Conservation (phyloP, 352 stramenopile species). For the Phytophthora foliorum region DNA sequence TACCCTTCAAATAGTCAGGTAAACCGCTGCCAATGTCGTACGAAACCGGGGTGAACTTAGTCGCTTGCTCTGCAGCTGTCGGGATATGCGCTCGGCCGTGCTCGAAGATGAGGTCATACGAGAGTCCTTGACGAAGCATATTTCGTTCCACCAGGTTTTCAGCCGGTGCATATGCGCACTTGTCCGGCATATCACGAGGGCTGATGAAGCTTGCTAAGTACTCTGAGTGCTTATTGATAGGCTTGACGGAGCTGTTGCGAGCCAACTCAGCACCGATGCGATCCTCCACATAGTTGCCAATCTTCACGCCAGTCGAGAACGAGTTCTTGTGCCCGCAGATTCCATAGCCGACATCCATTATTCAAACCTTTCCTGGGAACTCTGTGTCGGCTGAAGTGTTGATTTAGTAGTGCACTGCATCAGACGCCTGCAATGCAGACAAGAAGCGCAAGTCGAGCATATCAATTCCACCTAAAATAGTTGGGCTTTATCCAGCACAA, state of each 20-base stretch:
- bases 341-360: constrained; percentile 68
- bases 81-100: constrained; percentile 62
- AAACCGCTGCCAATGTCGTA: constrained; percentile 58
- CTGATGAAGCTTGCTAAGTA: constrained; percentile 65
- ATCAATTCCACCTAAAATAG: constrained; percentile 26
- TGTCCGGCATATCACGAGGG: constrained; percentile 63
- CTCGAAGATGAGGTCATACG: constrained; percentile 82
- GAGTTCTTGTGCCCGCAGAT: constrained; percentile 89
- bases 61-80: constrained; percentile 49
- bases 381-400: neutral
- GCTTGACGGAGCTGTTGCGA: constrained; percentile 38
- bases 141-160: constrained; percentile 63
- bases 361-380: constrained; percentile 5
- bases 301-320: constrained; percentile 77
- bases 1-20: constrained; percentile 31
- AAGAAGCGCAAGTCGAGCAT: constrained; percentile 8
- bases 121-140: constrained; percentile 62
- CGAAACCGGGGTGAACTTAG: constrained; percentile 70
- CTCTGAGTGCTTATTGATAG: constrained; percentile 60
- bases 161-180: constrained; percentile 54
- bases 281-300: constrained; percentile 89
- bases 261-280: constrained; percentile 70
- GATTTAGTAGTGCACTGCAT: constrained; percentile 1
- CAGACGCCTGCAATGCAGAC: constrained; percentile 7
- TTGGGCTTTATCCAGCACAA: constrained; percentile 22